Evolutionary conservation across 192 early-diverging fungal genomes (phyloP).

Genomic region (Backusella macrospora): DNA sequence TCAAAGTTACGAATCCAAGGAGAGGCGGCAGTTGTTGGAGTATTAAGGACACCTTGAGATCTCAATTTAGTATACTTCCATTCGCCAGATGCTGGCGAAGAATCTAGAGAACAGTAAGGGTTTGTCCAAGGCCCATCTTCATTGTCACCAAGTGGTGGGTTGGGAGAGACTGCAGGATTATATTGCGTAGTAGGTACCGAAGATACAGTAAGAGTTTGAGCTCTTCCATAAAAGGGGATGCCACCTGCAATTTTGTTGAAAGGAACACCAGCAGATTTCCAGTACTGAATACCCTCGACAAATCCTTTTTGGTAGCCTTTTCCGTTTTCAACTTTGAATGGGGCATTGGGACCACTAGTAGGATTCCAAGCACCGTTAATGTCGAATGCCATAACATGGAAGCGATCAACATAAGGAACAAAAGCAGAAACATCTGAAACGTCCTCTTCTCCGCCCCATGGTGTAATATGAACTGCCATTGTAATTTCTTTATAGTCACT

Average conservation of each 20-base stretch:
- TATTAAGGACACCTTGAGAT: constrained; percentile 51
- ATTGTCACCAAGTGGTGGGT: constrained; percentile 49
- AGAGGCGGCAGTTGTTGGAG: constrained; percentile 50
- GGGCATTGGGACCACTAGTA: constrained; percentile 53
- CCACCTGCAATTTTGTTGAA: constrained; percentile 62
- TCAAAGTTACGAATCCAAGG: constrained; percentile 74
- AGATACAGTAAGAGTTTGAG: constrained; percentile 38
- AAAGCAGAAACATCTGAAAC: constrained; percentile 61
- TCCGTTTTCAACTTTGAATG: constrained; percentile 36
- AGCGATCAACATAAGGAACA: constrained; percentile 58
- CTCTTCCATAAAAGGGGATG: constrained; percentile 62
- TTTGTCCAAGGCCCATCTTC: constrained; percentile 59
- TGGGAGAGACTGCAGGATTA: constrained; percentile 31
- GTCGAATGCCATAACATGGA: constrained; percentile 72
- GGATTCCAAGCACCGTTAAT: constrained; percentile 61
- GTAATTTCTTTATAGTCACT: constrained; percentile 57
- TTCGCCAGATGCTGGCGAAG: constrained; percentile 52
- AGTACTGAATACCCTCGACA: constrained; percentile 50
- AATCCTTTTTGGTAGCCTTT: constrained; percentile 45
- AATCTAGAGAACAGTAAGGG: constrained; percentile 49
- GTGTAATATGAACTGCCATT: constrained; percentile 63
- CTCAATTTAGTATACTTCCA: constrained; percentile 71
- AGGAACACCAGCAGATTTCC: constrained; percentile 62
- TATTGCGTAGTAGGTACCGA: constrained; percentile 20
- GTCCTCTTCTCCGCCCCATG: constrained; percentile 55